phyloP scores from a whole-genome alignment of 371 early-diverging fungal genomes.

The Actinomortierella ambigua region DNA sequence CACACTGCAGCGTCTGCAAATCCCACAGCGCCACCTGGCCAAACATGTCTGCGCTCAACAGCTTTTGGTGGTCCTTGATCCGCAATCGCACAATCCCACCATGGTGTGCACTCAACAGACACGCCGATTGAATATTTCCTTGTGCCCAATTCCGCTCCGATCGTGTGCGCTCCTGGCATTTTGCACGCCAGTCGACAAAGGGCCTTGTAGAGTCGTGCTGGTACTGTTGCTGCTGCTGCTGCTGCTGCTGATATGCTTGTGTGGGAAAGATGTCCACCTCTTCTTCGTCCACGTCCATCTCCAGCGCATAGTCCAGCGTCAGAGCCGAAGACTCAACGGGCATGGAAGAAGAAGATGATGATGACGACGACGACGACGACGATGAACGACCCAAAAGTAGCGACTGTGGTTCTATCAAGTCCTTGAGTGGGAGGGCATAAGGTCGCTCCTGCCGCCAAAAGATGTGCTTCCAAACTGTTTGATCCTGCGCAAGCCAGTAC shows the following conservation, averaged over 20 bases:
- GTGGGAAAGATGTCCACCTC: not conserved
- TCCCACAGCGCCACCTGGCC: constrained; percentile 38
- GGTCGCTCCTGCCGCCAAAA: constrained; percentile 19
- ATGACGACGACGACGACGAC: not conserved
- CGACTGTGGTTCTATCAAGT: not conserved
- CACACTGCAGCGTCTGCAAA: constrained; percentile 12
- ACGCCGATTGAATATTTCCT: constrained; percentile 32
- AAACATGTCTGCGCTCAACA: constrained; percentile 36
- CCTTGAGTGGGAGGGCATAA: constrained; percentile 19
- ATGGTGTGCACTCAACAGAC: constrained; percentile 16
- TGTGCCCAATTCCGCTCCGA: constrained; percentile 39
- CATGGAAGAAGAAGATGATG: not conserved
- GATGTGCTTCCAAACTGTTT: constrained; percentile 24
- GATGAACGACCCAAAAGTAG: not conserved
- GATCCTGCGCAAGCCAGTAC: constrained; percentile 36
- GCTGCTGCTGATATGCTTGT: not conserved
- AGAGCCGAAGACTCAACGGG: not conserved
- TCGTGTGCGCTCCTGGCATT: constrained; percentile 18
- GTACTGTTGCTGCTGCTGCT: not conserved
- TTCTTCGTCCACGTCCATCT: not conserved
- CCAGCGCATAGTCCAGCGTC: not conserved
- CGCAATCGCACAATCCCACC: constrained; percentile 30
- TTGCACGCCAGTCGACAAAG: constrained; percentile 25
- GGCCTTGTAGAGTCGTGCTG: too few species aligned
- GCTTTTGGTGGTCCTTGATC: constrained; percentile 23